Evolutionary conservation across 2,329 filamentous ascomycete genomes (phyloP).

Genomic region (Pseudogymnoascus sp.): DNA sequence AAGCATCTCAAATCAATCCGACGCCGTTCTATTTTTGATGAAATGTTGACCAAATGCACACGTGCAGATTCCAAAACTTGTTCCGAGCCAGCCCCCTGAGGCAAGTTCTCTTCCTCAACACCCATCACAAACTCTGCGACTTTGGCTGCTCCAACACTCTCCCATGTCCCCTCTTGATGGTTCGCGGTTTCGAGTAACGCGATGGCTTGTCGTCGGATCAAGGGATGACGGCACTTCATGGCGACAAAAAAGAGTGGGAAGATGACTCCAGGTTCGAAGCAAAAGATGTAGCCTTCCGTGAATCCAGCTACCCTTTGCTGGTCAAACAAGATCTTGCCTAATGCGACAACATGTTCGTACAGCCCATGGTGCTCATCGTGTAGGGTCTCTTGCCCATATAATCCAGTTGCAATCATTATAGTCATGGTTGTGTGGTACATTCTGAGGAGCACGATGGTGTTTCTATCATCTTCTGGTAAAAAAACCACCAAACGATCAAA

Average conservation of each 20-base stretch:
- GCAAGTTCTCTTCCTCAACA: neutral
- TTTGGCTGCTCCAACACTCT: slow-evolving; percentile 27
- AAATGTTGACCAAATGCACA: neutral
- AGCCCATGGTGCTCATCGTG: slow-evolving; percentile 9
- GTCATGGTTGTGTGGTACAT: slow-evolving; percentile 15
- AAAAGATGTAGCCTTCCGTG: neutral
- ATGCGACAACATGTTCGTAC: slow-evolving; percentile 12
- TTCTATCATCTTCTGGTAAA: neutral
- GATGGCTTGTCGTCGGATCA: slow-evolving; percentile 53
- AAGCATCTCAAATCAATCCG: neutral
- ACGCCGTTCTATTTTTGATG: neutral
- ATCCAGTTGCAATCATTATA: slow-evolving; percentile 12
- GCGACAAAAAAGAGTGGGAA: slow-evolving; percentile 57
- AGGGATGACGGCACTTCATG: slow-evolving; percentile 52
- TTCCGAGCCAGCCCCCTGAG: neutral
- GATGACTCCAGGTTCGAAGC: slow-evolving; percentile 42
- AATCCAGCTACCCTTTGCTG: neutral
- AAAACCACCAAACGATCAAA: neutral
- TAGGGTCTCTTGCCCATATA: slow-evolving; percentile 12
- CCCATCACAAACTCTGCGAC: neutral
- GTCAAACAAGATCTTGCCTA: slow-evolving; percentile 8
- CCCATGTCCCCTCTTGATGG: slow-evolving; percentile 60
- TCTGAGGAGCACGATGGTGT: slow-evolving; percentile 7
- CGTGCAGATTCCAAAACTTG: neutral
- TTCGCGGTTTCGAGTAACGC: slow-evolving; percentile 51